A percentile compares a stretch with the other conserved stretches of the same genome.
Evolutionary conservation across 495 filamentous ascomycete species (phyloP).

Genomic region (Penicillium dipodomyicola): DNA sequence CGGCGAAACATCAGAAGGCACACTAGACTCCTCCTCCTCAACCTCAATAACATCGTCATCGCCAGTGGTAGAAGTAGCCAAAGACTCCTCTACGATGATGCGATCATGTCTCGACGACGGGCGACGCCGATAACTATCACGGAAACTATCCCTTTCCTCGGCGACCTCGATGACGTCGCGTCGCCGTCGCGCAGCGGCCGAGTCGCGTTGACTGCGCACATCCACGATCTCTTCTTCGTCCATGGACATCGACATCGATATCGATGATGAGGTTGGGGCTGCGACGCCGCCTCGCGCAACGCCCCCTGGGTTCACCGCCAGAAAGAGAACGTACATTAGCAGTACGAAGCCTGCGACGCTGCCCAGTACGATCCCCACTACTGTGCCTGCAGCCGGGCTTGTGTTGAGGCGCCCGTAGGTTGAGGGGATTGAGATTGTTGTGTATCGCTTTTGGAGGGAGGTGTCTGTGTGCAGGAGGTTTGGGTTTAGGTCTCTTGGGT

Average conservation of each 20-base stretch:
- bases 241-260: slow-evolving; percentile 11
- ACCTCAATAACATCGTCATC: slow-evolving; percentile 38
- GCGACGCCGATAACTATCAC: slow-evolving; percentile 25
- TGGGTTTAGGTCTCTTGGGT: not conserved
- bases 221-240: slow-evolving; percentile 33
- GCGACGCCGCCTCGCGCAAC: slow-evolving; percentile 20
- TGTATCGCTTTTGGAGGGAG: slow-evolving; percentile 26
- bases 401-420: slow-evolving; percentile 61
- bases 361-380: slow-evolving; percentile 84
- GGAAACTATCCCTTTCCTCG: slow-evolving; percentile 24
- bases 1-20: slow-evolving; percentile 17
- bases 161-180: slow-evolving; percentile 25
- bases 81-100: slow-evolving; percentile 32
- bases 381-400: slow-evolving; percentile 64
- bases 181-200: slow-evolving; percentile 8
- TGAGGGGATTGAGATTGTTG: slow-evolving; percentile 58
- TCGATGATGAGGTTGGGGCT: slow-evolving; percentile 8
- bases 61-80: slow-evolving; percentile 21
- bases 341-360: slow-evolving; percentile 79
- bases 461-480: slow-evolving; percentile 1
- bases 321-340: slow-evolving; percentile 71
- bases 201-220: slow-evolving; percentile 23
- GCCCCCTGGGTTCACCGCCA: slow-evolving; percentile 53
- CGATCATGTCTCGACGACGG: slow-evolving; percentile 23
- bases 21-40: slow-evolving; percentile 22